These are phyloP conservation scores for Arachis stenosperma DNA, from an alignment of 306 rosid species.

Conservation along the genomic window DNA sequence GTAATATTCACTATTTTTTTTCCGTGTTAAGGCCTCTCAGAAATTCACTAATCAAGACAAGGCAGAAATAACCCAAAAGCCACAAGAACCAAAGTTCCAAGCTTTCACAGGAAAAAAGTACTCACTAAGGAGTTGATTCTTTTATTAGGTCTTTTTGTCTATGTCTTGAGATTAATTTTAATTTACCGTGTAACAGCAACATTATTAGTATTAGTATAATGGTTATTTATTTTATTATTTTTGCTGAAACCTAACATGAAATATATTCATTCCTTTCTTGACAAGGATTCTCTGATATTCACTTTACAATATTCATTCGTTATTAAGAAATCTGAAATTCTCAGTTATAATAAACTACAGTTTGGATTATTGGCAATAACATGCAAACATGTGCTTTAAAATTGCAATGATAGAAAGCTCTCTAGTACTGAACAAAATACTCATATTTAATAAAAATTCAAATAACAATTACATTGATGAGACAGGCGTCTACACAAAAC, in stretches of 20 bases:
- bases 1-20: background rate
- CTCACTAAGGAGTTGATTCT: constrained; percentile 44
- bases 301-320: too few species aligned
- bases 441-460: background rate
- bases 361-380: background rate
- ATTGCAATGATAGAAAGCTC: background rate
- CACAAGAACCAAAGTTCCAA: constrained; percentile 50
- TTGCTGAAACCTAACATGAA: too few species aligned
- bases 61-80: constrained; percentile 39
- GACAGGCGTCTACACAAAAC: constrained; percentile 16
- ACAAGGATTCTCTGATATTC: too few species aligned
- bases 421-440: background rate
- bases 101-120: constrained; percentile 66
- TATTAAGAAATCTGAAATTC: too few species aligned
- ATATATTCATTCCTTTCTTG: too few species aligned
- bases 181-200: too few species aligned
- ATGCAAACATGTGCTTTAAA: background rate
- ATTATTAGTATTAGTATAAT: too few species aligned
- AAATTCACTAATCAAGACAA: constrained; percentile 26
- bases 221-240: too few species aligned
- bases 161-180: too few species aligned
- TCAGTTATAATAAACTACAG: background rate
- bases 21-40: constrained; percentile 37
- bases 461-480: constrained; percentile 24
- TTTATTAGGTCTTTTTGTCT: background rate